Base-by-base conservation (phyloP, 2,329 filamentous ascomycete genomes). In the Furcasterigmium sp. region DNA sequence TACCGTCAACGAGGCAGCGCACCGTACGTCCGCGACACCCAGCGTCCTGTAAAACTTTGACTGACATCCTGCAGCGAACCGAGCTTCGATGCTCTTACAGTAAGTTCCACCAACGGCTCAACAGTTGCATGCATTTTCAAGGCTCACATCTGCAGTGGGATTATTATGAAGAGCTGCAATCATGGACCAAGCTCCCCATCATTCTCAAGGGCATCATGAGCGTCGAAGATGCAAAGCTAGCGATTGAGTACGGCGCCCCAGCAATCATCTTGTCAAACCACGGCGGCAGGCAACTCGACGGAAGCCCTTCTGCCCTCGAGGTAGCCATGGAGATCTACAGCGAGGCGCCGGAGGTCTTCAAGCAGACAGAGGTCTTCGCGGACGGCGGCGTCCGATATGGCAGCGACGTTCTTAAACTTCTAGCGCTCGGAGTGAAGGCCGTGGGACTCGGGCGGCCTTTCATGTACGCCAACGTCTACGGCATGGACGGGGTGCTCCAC, bases 181-280 rank as follows among this genome's bases (percentile, higher is more conserved):
- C 14, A 13, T 23, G 39, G 25, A 50, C 47, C 21, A 39, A 39
- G n/a, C 46, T 51, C 4, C 65, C 66, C 0, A 63, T 70, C 18
- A 57, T 70, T 11, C 56, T 68, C 30, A 70, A 70, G 39, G 68
- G 67, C 3, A 60, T 71, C 3, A 54, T 64, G 46, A 64, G 58
- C 7, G 63, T 64, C 3, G 61, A 67, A 9, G 66, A 71, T 42
- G 68, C 65, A 11, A 48, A 55, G n/a, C 46, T 60, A 3, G 67
- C 67, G 1, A 56, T 64, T 7, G 52, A 62, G 21, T 48, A 65
- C 30, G 64, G 63, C 2, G 54, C 65, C 14, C 60, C 68, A 28
- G 66, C 62, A 1, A 63, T 70, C 41, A 58, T 68, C 15, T 57
- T 71, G 3, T 67, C 61, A 34, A 70, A 70, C 44, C 68, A 71